These are phyloP conservation scores for Zizania latifolia DNA, from an alignment of 176 grass and related monocot genomes.

Conservation along the genomic window DNA sequence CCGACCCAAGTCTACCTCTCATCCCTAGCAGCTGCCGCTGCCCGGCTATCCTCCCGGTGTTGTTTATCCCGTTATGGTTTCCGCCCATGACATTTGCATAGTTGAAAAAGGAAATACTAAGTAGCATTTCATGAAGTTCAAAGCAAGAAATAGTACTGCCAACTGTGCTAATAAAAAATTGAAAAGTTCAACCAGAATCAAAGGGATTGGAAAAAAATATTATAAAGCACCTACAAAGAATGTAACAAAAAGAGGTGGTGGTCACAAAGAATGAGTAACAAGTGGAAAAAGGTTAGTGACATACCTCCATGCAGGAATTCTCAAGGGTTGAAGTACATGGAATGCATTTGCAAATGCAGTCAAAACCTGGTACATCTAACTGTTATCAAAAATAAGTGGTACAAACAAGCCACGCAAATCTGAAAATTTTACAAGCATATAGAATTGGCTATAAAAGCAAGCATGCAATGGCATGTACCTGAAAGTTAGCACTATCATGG, in stretches of 20 bases:
- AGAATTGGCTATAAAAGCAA: not conserved
- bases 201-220: not conserved
- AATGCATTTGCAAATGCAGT: slow-evolving; percentile 42
- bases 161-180: not conserved
- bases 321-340: slow-evolving; percentile 43
- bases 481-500: slow-evolving; percentile 64
- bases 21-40: no score
- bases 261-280: not conserved
- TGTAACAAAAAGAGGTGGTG: not conserved
- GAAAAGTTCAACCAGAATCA: not conserved
- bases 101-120: not conserved
- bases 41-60: no score
- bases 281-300: slow-evolving; percentile 17
- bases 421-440: not conserved
- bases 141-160: not conserved
- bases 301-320: slow-evolving; percentile 51
- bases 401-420: not conserved
- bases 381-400: not conserved
- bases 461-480: slow-evolving; percentile 45
- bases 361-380: slow-evolving; percentile 36
- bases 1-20: no score
- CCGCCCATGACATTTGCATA: no score
- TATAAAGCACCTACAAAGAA: not conserved
- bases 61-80: no score
- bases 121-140: not conserved